A percentile compares a stretch with the other conserved stretches of the same genome.
phyloP scores from a whole-genome alignment of 2,329 filamentous ascomycete species.

The Neurospora sp. region DNA sequence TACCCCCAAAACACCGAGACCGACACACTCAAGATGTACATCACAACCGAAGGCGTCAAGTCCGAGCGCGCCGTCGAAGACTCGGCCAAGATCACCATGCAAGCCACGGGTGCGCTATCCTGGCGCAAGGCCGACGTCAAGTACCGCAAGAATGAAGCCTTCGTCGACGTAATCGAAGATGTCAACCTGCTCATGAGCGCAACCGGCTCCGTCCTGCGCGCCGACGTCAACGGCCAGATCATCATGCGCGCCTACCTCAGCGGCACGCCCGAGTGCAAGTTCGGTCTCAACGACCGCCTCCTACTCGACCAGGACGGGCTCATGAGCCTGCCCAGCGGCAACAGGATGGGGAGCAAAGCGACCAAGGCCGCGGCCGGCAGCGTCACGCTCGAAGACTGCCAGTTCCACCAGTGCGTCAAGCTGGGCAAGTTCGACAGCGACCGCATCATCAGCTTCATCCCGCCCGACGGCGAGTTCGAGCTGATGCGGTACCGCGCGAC shows the following conservation, averaged over 20 bases:
- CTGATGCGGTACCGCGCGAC: conserved; percentile 97
- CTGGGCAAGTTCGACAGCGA: conserved; percentile 94
- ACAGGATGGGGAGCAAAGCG: conserved; percentile 72
- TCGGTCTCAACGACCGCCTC: conserved; percentile 90
- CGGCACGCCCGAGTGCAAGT: conserved; percentile 97
- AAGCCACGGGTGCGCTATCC: conserved; percentile 91
- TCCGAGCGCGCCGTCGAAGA: conserved; percentile 79
- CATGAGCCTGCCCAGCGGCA: conserved; percentile 59
- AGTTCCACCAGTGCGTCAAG: conserved; percentile 98
- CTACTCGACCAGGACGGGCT: conserved; percentile 73
- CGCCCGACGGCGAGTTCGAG: conserved; percentile 95
- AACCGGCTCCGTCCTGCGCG: conserved; percentile 84
- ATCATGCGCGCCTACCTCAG: conserved; percentile 97
- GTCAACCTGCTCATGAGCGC: conserved; percentile 99
- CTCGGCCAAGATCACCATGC: conserved; percentile 97
- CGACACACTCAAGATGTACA: conserved; percentile 99
- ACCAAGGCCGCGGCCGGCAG: conserved; percentile 93
- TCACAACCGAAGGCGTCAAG: conserved; percentile 97
- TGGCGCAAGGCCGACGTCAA: conserved; percentile 97
- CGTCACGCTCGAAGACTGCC: conserved; percentile 93
- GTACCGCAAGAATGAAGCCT: conserved; percentile 98
- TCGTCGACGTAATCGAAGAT: conserved; percentile 98
- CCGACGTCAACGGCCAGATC: conserved; percentile 94
- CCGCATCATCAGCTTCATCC: conserved; percentile 92
- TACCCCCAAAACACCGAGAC: conserved; percentile 99